Percentiles rank a stretch among this genome's conserved stretches.
These are phyloP conservation scores for Candida saitoana DNA, from an alignment of 805 yeast genomes.

Conservation along the genomic window DNA sequence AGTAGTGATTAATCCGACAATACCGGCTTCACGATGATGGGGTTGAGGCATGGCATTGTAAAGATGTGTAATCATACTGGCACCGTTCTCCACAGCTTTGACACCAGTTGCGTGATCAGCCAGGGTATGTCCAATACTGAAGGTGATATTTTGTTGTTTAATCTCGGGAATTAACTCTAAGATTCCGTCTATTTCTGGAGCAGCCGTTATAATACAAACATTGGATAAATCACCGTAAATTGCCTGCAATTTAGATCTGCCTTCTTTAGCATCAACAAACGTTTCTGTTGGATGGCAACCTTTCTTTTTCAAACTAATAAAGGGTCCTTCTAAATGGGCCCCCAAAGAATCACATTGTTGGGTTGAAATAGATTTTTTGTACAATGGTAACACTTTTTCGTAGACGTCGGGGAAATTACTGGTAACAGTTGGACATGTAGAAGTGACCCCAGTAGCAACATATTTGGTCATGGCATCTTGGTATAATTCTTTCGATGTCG, in stretches of 20 bases:
- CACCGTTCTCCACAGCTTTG: slow-evolving; percentile 48
- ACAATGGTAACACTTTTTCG: slow-evolving; percentile 42
- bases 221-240: slow-evolving; percentile 39
- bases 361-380: slow-evolving; percentile 29
- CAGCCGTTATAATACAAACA: slow-evolving; percentile 45
- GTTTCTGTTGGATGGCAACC: slow-evolving; percentile 50
- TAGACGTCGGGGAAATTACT: slow-evolving; percentile 49
- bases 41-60: slow-evolving; percentile 63
- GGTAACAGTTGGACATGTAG: slow-evolving; percentile 55
- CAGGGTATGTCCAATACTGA: slow-evolving; percentile 47
- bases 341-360: slow-evolving; percentile 46
- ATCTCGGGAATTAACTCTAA: slow-evolving; percentile 39
- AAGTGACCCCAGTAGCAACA: slow-evolving; percentile 50
- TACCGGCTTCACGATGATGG: slow-evolving; percentile 56
- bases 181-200: slow-evolving; percentile 49
- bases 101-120: slow-evolving; percentile 36
- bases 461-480: slow-evolving; percentile 43
- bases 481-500: slow-evolving; percentile 30
- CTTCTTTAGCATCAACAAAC: slow-evolving; percentile 35
- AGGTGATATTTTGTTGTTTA: slow-evolving; percentile 28
- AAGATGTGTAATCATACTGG: slow-evolving; percentile 57
- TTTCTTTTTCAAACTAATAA: slow-evolving; percentile 44
- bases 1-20: slow-evolving; percentile 44
- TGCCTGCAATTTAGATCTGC: slow-evolving; percentile 22
- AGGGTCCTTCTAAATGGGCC: slow-evolving; percentile 61